Evolutionary conservation across 2,329 filamentous ascomycete genomes (phyloP).

Genomic region (Neoscytalidium dimidiatum): DNA sequence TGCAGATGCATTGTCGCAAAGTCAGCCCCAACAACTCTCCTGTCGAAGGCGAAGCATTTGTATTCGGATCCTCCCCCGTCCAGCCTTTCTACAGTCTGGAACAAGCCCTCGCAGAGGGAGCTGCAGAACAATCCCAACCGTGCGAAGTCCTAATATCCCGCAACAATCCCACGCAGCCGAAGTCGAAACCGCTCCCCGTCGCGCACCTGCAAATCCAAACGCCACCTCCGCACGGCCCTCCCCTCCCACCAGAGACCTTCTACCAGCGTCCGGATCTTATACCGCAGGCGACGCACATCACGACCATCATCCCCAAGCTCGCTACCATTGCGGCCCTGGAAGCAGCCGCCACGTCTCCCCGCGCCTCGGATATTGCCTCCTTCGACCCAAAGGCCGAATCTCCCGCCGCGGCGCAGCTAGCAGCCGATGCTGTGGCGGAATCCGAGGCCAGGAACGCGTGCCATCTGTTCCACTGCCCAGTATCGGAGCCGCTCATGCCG

Average conservation of each 20-base stretch:
- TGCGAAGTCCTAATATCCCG: slow-evolving; percentile 38
- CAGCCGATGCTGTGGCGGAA: slow-evolving; percentile 60
- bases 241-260: neutral
- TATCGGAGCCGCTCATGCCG: slow-evolving; percentile 29
- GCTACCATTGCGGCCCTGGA: slow-evolving; percentile 50
- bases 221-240: slow-evolving; percentile 32
- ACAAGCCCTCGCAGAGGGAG: slow-evolving; percentile 32
- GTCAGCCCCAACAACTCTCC: slow-evolving; percentile 23
- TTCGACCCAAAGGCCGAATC: slow-evolving; percentile 68
- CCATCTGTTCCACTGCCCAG: slow-evolving; percentile 65
- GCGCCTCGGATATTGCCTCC: slow-evolving; percentile 57
- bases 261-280: neutral
- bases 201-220: slow-evolving; percentile 40
- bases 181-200: slow-evolving; percentile 36
- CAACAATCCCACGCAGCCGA: slow-evolving; percentile 40
- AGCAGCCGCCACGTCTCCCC: slow-evolving; percentile 46
- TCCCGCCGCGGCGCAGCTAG: slow-evolving; percentile 61
- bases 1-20: slow-evolving; percentile 44
- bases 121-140: neutral
- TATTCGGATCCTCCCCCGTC: slow-evolving; percentile 68
- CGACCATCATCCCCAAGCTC: slow-evolving; percentile 49
- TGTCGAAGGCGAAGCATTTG: slow-evolving; percentile 41
- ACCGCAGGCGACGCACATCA: slow-evolving; percentile 25
- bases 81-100: slow-evolving; percentile 68
- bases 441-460: slow-evolving; percentile 70